Conservation (phyloP, 768 basidiomycete genomes). For the Rhizopogon vinicolor region DNA sequence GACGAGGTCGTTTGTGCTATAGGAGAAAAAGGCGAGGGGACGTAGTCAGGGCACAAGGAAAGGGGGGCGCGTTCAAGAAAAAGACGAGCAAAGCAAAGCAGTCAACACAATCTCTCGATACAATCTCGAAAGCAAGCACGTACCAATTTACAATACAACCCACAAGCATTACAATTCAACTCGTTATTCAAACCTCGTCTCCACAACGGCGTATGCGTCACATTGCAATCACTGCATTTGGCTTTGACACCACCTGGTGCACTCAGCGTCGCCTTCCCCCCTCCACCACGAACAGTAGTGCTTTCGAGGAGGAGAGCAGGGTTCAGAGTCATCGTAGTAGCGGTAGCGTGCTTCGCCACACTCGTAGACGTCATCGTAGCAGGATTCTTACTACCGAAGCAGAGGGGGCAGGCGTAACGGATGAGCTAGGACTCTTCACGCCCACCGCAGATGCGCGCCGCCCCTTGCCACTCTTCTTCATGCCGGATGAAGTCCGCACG, state of each 20-base stretch:
- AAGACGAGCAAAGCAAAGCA: too few species aligned
- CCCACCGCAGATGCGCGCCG: background rate
- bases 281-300: conserved; percentile 16
- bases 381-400: background rate
- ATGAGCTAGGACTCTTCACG: background rate
- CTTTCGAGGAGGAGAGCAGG: conserved; percentile 32
- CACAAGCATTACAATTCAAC: too few species aligned
- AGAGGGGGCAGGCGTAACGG: background rate
- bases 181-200: conserved; percentile 83
- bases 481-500: too few species aligned
- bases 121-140: too few species aligned
- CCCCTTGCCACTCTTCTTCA: background rate
- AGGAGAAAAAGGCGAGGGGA: too few species aligned
- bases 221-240: conserved; percentile 85
- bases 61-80: too few species aligned
- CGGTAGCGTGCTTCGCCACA: conserved; percentile 51
- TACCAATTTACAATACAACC: too few species aligned
- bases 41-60: too few species aligned
- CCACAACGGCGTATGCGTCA: conserved; percentile 87
- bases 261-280: conserved; percentile 11
- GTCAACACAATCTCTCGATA: too few species aligned
- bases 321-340: conserved; percentile 58
- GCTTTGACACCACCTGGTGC: conserved; percentile 64
- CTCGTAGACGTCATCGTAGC: too few species aligned
- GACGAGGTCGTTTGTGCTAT: too few species aligned